phyloP scores from a whole-genome alignment of 2,329 filamentous ascomycete species.

The Sporothrix brasiliensis region DNA sequence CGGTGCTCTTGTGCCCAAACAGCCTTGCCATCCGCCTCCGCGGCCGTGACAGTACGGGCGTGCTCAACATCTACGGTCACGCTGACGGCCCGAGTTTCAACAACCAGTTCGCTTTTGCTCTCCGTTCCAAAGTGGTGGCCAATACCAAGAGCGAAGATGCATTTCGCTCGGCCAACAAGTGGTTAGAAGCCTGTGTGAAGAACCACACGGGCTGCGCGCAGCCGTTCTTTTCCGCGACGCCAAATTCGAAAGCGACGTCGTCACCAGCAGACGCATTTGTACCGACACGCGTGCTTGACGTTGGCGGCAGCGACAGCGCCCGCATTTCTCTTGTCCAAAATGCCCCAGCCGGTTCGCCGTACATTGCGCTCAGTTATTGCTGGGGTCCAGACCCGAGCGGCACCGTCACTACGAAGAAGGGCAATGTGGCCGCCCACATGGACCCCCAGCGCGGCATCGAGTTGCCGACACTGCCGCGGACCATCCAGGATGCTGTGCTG shows the following conservation, averaged over 20 bases:
- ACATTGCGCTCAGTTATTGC: conserved; percentile 29
- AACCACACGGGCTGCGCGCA: not conserved
- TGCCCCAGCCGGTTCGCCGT: conserved; percentile 10
- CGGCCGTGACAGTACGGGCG: not conserved
- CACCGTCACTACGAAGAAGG: conserved; percentile 8
- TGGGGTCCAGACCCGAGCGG: conserved; percentile 16
- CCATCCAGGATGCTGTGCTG: conserved; percentile 29
- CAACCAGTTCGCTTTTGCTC: not conserved
- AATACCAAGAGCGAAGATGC: not conserved
- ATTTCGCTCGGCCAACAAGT: not conserved
- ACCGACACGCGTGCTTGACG: conserved; percentile 9
- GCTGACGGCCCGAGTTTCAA: not conserved
- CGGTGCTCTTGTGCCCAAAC: not conserved
- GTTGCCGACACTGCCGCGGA: not conserved
- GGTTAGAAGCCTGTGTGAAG: not conserved
- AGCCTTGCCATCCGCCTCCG: not conserved
- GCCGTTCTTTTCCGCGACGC: conserved; percentile 8
- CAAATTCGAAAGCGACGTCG: no score
- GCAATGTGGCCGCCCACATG: conserved; percentile 21
- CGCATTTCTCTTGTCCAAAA: conserved; percentile 13
- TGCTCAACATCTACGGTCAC: conserved; percentile 3
- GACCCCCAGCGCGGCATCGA: conserved; percentile 17
- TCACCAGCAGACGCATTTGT: not conserved
- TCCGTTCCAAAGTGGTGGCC: not conserved
- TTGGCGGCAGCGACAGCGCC: not conserved